Evolutionary conservation across 805 yeast species (phyloP).

Genomic region (Ogataea ramenticola): DNA sequence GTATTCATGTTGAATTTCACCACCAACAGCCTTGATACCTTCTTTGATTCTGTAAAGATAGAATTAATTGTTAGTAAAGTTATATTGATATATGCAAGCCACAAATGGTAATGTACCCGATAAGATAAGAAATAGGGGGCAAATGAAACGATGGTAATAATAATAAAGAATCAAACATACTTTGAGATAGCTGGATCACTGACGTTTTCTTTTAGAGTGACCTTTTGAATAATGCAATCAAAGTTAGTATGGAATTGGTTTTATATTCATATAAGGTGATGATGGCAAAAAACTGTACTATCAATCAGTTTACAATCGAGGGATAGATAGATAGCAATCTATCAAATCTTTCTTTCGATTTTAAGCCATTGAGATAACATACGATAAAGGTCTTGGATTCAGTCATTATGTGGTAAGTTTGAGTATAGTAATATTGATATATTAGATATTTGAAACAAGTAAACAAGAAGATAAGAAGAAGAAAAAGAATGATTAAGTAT

Average conservation of each 20-base stretch:
- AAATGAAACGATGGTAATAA: neutral
- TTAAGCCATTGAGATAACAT: too few species aligned
- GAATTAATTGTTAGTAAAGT: neutral
- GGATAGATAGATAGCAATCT: too few species aligned
- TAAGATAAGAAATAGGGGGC: neutral
- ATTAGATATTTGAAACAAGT: too few species aligned
- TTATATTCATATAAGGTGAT: too few species aligned
- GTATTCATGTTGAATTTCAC: constrained; percentile 54
- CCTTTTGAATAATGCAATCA: constrained; percentile 18
- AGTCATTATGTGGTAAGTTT: neutral
- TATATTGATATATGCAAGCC: neutral
- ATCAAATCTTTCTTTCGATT: too few species aligned
- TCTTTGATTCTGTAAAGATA: constrained; percentile 40
- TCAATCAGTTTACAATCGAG: too few species aligned
- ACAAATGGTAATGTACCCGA: too few species aligned
- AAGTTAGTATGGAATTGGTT: too few species aligned
- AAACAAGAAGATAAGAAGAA: too few species aligned
- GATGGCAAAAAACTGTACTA: too few species aligned
- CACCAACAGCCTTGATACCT: constrained; percentile 46
- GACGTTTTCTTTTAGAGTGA: constrained; percentile 32
- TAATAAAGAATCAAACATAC: constrained; percentile 9
- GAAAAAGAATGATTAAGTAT: too few species aligned
- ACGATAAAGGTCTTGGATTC: neutral
- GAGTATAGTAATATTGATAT: too few species aligned
- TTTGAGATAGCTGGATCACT: constrained; percentile 24